Percentiles rank a stretch among this genome's conserved stretches.
Evolutionary conservation across 148 eudicot genomes (phyloP).

Genomic region (Rhododendron molle): DNA sequence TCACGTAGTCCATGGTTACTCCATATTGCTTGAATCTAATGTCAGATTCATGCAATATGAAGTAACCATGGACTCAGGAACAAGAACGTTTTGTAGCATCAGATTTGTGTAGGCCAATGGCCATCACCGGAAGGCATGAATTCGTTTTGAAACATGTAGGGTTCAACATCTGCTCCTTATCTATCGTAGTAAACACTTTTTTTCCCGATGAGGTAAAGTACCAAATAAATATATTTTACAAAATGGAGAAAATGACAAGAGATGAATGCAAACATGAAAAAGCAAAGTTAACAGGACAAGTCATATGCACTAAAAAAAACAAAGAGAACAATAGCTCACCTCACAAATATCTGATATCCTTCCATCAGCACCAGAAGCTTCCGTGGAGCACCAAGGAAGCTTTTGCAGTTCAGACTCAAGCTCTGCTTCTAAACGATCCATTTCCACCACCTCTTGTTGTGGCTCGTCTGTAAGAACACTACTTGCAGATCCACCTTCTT

Average conservation of each 20-base stretch:
- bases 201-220: background rate
- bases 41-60: background rate
- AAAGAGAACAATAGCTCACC: constrained; percentile 26
- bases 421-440: constrained; percentile 71
- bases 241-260: background rate
- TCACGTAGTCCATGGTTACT: background rate
- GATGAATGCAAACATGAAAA: constrained; percentile 1
- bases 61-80: background rate
- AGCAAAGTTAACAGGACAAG: background rate
- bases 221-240: background rate
- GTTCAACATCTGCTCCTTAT: background rate
- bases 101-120: background rate
- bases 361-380: constrained; percentile 30
- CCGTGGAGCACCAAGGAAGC: constrained; percentile 49
- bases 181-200: background rate
- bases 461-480: constrained; percentile 51
- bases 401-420: constrained; percentile 65
- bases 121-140: background rate
- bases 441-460: constrained; percentile 39
- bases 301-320: background rate
- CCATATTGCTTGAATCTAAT: background rate
- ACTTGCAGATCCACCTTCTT: constrained; percentile 46
- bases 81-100: background rate
- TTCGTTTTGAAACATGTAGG: background rate
- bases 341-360: constrained; percentile 24